These are phyloP conservation scores for Naegleria gruberi DNA, from an alignment of 208 protist genomes.

Conservation along the genomic window DNA sequence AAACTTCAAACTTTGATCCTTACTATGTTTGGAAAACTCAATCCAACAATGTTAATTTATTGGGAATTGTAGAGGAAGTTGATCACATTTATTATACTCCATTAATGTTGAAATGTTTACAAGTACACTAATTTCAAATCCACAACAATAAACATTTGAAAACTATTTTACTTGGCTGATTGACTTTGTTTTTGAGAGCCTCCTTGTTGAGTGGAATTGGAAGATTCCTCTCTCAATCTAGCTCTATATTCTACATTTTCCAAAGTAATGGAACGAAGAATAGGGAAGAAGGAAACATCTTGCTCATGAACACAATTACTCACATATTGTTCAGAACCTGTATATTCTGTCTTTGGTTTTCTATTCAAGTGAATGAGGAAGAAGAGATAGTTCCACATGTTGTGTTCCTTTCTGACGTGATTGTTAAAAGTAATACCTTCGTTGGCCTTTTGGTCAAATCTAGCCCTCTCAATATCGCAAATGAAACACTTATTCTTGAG, in stretches of 20 bases:
- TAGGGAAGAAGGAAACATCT: constrained; percentile 60
- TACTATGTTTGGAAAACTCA: no score
- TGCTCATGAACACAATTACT: constrained; percentile 24
- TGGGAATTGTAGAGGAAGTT: no score
- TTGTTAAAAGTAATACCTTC: constrained; percentile 38
- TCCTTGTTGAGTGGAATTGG: no score
- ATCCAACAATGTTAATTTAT: no score
- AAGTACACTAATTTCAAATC: no score
- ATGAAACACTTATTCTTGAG: constrained; percentile 79
- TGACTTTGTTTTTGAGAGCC: no score
- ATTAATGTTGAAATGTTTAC: no score
- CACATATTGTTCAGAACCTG: constrained; percentile 54
- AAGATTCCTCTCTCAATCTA: not conserved
- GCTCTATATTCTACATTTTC: constrained; percentile 23
- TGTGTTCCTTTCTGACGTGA: constrained; percentile 52
- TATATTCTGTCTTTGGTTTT: constrained; percentile 51
- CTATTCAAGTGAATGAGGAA: constrained; percentile 40
- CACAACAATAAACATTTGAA: no score
- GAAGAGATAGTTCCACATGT: constrained; percentile 51
- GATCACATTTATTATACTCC: no score
- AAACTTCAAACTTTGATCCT: no score
- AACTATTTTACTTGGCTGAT: no score
- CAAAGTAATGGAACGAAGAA: constrained; percentile 31
- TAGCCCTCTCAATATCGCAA: constrained; percentile 67
- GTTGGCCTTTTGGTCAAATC: constrained; percentile 55